phyloP scores from a whole-genome alignment of 1,284 basidiomycete genomes.

The Apiotrichum akiyoshidainum region DNA sequence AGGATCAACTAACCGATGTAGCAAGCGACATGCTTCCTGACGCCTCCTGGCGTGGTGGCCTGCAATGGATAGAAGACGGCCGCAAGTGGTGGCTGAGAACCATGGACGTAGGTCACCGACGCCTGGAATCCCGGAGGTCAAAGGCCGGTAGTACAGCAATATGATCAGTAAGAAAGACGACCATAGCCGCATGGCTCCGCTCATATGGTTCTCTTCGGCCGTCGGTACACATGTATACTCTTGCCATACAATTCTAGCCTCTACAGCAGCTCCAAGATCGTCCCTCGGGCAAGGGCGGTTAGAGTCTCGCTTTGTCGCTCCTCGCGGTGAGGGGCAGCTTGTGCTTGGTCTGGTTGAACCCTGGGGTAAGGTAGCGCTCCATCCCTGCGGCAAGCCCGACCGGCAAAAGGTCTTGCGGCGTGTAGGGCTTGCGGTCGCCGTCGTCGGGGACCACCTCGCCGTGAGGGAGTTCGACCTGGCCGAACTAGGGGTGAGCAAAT shows the following conservation, averaged over 20 bases:
- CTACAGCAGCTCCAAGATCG: background rate
- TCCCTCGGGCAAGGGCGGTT: background rate
- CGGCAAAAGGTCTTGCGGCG: constrained; percentile 38
- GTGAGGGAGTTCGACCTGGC: constrained; percentile 33
- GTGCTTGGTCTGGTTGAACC: constrained; percentile 1
- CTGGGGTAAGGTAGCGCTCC: constrained; percentile 32
- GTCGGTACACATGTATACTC: background rate
- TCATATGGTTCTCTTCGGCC: too few relatives aligned
- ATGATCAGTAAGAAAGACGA: too few relatives aligned
- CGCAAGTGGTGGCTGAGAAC: too few relatives aligned
- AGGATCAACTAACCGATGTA: constrained; percentile 3
- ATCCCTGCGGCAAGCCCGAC: constrained; percentile 44
- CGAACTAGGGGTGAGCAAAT: constrained; percentile 23
- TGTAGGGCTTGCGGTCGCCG: constrained; percentile 30
- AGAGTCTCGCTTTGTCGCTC: background rate
- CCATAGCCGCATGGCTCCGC: too few relatives aligned
- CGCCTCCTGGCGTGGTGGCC: too few relatives aligned
- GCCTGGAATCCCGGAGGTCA: too few relatives aligned
- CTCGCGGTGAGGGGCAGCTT: background rate
- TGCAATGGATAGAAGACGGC: too few relatives aligned
- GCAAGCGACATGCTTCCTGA: background rate
- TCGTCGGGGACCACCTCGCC: constrained; percentile 49
- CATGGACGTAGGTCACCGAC: too few relatives aligned
- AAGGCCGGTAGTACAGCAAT: too few relatives aligned
- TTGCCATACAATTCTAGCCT: background rate